Conservation (phyloP, 352 stramenopile genomes). For the Globisporangium iwayamae region DNA sequence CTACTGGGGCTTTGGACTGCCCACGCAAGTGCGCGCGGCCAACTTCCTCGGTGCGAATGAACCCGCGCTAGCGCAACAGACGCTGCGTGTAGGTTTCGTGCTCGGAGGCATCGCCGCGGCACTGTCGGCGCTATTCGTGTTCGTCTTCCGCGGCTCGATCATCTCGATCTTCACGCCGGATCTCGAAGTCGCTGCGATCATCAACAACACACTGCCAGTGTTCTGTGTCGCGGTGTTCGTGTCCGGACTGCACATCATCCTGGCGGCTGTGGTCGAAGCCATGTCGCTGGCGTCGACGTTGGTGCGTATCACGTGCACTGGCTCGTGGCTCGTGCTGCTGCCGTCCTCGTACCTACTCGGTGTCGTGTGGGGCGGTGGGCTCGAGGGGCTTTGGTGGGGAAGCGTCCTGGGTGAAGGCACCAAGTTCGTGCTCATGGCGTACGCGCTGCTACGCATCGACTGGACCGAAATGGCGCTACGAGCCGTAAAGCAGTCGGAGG, state of each 20-base stretch:
- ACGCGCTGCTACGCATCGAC: conserved; percentile 57
- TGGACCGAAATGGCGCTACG: conserved; percentile 64
- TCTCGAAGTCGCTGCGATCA: conserved; percentile 37
- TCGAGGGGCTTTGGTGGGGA: conserved; percentile 73
- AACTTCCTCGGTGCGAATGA: conserved; percentile 76
- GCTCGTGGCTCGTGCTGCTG: conserved; percentile 72
- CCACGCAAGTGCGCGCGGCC: conserved; percentile 69
- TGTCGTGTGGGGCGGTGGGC: conserved; percentile 40
- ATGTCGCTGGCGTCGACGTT: conserved; percentile 75
- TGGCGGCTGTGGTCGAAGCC: conserved; percentile 72
- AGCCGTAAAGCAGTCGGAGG: conserved; percentile 63
- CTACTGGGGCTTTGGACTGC: conserved; percentile 83
- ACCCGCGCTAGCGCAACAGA: conserved; percentile 49
- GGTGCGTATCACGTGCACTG: conserved; percentile 61
- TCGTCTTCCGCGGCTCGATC: conserved; percentile 44
- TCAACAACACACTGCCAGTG: conserved; percentile 55
- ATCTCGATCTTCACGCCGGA: conserved; percentile 71
- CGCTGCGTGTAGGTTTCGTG: conserved; percentile 60
- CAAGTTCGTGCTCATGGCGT: conserved; percentile 69
- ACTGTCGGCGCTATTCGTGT: conserved; percentile 47
- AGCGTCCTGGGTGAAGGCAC: conserved; percentile 63
- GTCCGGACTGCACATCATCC: conserved; percentile 73
- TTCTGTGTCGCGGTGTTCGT: conserved; percentile 74
- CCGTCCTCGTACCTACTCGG: conserved; percentile 58
- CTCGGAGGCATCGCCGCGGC: conserved; percentile 51